Evolutionary conservation across 495 filamentous ascomycete genomes (phyloP).

Genomic region (Neurospora sp.): DNA sequence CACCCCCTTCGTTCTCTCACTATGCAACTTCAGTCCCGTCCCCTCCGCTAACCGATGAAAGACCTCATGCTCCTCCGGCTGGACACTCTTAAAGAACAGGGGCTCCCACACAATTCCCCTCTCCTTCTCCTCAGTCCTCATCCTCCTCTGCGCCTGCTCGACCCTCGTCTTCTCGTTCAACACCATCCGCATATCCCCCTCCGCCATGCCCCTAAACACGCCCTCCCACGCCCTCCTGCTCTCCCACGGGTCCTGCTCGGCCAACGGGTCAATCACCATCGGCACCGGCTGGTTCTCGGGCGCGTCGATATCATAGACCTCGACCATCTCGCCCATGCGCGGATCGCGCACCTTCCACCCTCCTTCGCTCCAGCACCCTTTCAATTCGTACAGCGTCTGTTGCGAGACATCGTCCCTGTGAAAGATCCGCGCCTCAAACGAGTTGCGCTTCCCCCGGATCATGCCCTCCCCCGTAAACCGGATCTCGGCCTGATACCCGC

Average conservation of each 20-base stretch:
- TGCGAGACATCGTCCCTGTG: slow-evolving; percentile 8
- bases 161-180: slow-evolving; percentile 26
- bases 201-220: slow-evolving; percentile 20
- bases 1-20: slow-evolving; percentile 26
- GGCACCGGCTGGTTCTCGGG: slow-evolving; percentile 15
- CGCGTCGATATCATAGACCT: slow-evolving; percentile 22
- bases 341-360: slow-evolving; percentile 27
- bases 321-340: slow-evolving; percentile 19
- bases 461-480: slow-evolving; percentile 28
- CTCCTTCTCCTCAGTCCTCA: slow-evolving; percentile 51
- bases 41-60: slow-evolving; percentile 18
- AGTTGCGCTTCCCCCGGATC: slow-evolving; percentile 25
- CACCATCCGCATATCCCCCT: slow-evolving; percentile 27
- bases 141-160: slow-evolving; percentile 38
- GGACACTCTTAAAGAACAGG: slow-evolving; percentile 30
- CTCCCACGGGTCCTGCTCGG: slow-evolving; percentile 35
- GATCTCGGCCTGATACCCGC: slow-evolving; percentile 28
- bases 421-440: slow-evolving; percentile 20
- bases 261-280: slow-evolving; percentile 14
- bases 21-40: slow-evolving; percentile 6
- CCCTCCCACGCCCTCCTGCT: slow-evolving; percentile 31
- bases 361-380: slow-evolving; percentile 30
- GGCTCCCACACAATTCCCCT: slow-evolving; percentile 50
- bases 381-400: slow-evolving; percentile 19
- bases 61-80: slow-evolving; percentile 13